phyloP scores from a whole-genome alignment of 768 basidiomycete species.

The Pleurotus cornucopiae region DNA sequence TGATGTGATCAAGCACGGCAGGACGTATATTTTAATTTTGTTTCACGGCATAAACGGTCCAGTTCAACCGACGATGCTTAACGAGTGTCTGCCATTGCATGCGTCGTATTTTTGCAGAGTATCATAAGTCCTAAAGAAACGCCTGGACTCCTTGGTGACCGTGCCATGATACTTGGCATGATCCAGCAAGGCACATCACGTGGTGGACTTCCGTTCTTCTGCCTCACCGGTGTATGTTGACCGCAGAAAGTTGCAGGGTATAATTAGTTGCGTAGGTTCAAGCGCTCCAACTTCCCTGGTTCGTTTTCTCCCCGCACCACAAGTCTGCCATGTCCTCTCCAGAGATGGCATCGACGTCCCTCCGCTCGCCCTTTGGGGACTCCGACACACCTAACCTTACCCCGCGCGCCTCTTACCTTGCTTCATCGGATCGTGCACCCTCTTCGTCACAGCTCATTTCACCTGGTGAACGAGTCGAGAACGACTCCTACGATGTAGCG shows the following conservation, averaged over 20 bases:
- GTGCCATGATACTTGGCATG: too few relatives aligned
- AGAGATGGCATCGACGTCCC: conserved; percentile 6
- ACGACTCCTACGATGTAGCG: background rate
- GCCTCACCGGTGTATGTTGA: conserved; percentile 4
- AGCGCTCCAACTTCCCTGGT: background rate
- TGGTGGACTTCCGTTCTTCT: background rate
- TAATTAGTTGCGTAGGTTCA: background rate
- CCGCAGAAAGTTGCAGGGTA: background rate
- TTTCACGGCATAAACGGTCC: too few relatives aligned
- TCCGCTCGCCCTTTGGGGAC: conserved; percentile 3
- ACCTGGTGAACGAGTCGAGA: background rate
- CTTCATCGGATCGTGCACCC: conserved; percentile 2
- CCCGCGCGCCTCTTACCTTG: background rate
- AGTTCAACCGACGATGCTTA: too few relatives aligned
- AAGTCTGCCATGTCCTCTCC: conserved; percentile 4
- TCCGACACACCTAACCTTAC: background rate
- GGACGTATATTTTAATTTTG: too few relatives aligned
- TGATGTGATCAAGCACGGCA: too few relatives aligned
- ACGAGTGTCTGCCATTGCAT: too few relatives aligned
- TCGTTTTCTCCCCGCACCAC: background rate
- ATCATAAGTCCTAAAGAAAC: too few relatives aligned
- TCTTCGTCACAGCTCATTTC: conserved; percentile 7
- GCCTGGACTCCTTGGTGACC: too few relatives aligned
- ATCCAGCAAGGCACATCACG: background rate
- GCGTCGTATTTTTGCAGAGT: too few relatives aligned